A percentile compares a stretch with the other conserved stretches of the same genome.
Conservation (phyloP, 192 early-diverging fungal species). For the Diversispora epigaea region DNA sequence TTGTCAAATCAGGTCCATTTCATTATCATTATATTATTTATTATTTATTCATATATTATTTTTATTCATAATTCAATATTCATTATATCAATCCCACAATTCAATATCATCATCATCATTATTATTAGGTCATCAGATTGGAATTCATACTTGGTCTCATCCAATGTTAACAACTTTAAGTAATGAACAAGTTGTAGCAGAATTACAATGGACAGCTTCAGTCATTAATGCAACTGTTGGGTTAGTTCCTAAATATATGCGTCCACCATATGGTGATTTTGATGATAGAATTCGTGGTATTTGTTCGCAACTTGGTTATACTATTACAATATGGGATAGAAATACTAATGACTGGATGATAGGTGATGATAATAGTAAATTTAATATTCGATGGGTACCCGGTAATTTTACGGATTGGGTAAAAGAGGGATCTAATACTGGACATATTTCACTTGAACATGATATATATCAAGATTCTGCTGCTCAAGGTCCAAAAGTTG, state of each 20-base stretch:
- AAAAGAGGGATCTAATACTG: slow-evolving; percentile 30
- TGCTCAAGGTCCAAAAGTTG: too few species aligned
- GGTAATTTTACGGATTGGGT: slow-evolving; percentile 27
- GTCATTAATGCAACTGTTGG: slow-evolving; percentile 56
- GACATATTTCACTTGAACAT: slow-evolving; percentile 35
- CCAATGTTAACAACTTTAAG: slow-evolving; percentile 47
- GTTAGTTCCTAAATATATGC: slow-evolving; percentile 55
- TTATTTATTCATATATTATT: slow-evolving; percentile 34
- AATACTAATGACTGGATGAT: slow-evolving; percentile 37
- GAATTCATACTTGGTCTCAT: slow-evolving; percentile 67
- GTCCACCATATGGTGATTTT: slow-evolving; percentile 68
- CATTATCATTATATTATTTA: slow-evolving; percentile 30
- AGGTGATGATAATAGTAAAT: background rate
- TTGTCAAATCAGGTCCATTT: slow-evolving; percentile 23
- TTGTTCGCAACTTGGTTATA: slow-evolving; percentile 53
- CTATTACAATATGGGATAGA: slow-evolving; percentile 36
- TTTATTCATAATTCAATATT: background rate
- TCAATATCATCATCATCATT: background rate
- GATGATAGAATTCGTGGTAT: slow-evolving; percentile 73
- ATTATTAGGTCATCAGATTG: slow-evolving; percentile 57
- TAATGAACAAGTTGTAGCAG: slow-evolving; percentile 52
- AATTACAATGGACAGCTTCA: slow-evolving; percentile 57
- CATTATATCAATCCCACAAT: too few species aligned
- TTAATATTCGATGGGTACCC: background rate
- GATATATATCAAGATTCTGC: too few species aligned